Percentiles rank a stretch among this genome's conserved stretches.
Conservation (phyloP, 2,329 filamentous ascomycete genomes). For the Pezicula rhizophila region DNA sequence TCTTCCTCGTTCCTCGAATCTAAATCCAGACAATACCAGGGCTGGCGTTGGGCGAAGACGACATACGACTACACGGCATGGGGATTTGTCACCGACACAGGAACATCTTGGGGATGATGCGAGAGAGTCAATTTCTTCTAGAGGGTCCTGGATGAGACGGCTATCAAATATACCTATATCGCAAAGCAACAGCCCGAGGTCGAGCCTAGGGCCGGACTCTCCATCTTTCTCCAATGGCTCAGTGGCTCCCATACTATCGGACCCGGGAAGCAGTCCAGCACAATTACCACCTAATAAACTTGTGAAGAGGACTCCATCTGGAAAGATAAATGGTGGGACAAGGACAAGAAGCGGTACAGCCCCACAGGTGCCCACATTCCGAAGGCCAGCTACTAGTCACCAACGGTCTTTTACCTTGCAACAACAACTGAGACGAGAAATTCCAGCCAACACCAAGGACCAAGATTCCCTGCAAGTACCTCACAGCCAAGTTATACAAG, state of each 20-base stretch:
- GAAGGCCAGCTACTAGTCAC: slow-evolving; percentile 72
- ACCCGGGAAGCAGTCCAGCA: slow-evolving; percentile 27
- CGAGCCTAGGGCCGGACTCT: slow-evolving; percentile 59
- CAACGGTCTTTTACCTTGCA: slow-evolving; percentile 68
- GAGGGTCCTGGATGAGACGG: slow-evolving; percentile 66
- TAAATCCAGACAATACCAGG: slow-evolving; percentile 17
- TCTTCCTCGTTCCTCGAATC: slow-evolving; percentile 10
- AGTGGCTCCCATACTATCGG: slow-evolving; percentile 52
- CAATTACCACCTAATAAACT: slow-evolving; percentile 65
- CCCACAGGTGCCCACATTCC: slow-evolving; percentile 59
- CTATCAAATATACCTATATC: slow-evolving; percentile 61
- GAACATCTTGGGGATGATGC: slow-evolving; percentile 16
- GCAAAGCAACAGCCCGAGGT: slow-evolving; percentile 57
- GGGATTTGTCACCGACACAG: slow-evolving; percentile 16
- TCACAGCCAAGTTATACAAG: slow-evolving; percentile 8
- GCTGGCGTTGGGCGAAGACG: slow-evolving; percentile 15
- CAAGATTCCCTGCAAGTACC: slow-evolving; percentile 8
- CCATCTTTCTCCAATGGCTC: slow-evolving; percentile 65
- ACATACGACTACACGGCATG: slow-evolving; percentile 17
- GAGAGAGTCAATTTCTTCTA: slow-evolving; percentile 54
- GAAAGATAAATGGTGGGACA: slow-evolving; percentile 38
- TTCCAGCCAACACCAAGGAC: slow-evolving; percentile 14
- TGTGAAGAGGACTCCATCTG: slow-evolving; percentile 64
- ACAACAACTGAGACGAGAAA: slow-evolving; percentile 31
- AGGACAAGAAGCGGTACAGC: slow-evolving; percentile 44